Evolutionary conservation across 441 rosid genomes (phyloP), one percentile per base, ranked within the genome.

Genomic region (Erodium chrysanthum): DNA sequence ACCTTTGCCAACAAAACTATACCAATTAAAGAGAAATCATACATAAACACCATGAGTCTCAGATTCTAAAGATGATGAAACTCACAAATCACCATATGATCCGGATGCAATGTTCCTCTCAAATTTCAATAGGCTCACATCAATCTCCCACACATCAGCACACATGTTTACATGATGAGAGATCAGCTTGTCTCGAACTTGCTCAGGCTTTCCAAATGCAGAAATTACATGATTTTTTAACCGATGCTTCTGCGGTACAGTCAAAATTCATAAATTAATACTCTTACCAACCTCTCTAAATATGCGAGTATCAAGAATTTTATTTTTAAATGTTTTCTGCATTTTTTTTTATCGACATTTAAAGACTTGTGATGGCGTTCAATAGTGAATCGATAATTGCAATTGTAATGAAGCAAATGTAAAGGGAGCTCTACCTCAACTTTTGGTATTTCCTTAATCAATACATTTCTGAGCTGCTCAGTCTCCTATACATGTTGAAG

Each of bases 101-200:
- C 91, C 88, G 46, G 85, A 78, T 65, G 83, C 81, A 73, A 88
- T 75, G 74, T 82, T 82, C 63, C 70, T 40, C 74, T 82, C 89
- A 75, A 69, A 80, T 65, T 65, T 80, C 78, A 88, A 74, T 69
- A 78, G 63, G 76, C 68, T 76, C 8, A 73, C 72, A 78, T 88
- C 89, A 76, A 88, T 86, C 78, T 86, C 89, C 91, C 91, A 80
- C 69, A 75, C 83, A 75, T 81, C 82, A 64, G 73, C 66, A 46
- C 79, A 76, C 29, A 78, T 64, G 37, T 68, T 70, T 35, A 76
- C 80, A 73, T 64, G 75, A 70, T 48, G 15, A 27, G 71, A 65
- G 29, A 35, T 40, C 69, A 64, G 66, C 63, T 64, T 64, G 46
- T 50, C 70, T 75, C 81, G 80, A 67, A 62, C 66, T 75, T 73